A percentile compares a stretch with the other conserved stretches of the same genome.
Evolutionary conservation across 2,329 filamentous ascomycete species (phyloP).

Genomic region (Aspergillus fructus): DNA sequence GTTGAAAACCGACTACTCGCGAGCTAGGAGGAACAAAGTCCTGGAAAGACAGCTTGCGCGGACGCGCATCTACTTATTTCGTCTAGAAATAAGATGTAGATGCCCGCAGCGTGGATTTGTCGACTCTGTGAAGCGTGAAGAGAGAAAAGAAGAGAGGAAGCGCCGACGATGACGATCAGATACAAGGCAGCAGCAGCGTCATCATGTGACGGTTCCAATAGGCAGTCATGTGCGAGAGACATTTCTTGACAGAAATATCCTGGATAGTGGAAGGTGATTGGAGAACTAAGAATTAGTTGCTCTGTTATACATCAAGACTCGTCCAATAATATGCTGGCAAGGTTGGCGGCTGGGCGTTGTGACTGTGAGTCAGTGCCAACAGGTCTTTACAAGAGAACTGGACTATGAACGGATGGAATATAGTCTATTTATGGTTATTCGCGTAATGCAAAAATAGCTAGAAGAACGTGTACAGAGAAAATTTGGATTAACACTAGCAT

Average conservation of each 20-base stretch:
- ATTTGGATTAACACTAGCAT: neutral
- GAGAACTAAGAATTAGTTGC: neutral
- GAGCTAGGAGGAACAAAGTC: conserved; percentile 27
- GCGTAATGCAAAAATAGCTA: too few species aligned
- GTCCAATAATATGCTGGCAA: neutral
- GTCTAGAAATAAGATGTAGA: conserved; percentile 20
- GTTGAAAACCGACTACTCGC: conserved; percentile 14
- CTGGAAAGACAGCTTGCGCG: conserved; percentile 42
- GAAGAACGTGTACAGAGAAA: too few species aligned
- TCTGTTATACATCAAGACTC: neutral
- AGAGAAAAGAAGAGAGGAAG: conserved; percentile 34
- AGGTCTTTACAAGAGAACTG: too few species aligned
- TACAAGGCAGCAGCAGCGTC: conserved; percentile 3
- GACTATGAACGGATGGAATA: too few species aligned
- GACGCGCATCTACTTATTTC: conserved; percentile 42
- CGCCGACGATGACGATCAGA: conserved; percentile 22
- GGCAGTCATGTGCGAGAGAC: neutral
- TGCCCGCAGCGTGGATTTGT: conserved; percentile 29
- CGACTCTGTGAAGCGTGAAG: conserved; percentile 48
- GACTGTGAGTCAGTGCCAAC: neutral
- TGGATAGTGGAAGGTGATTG: neutral
- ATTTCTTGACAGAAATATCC: neutral
- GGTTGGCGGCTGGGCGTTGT: neutral
- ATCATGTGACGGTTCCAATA: conserved; percentile 8
- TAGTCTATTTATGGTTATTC: too few species aligned